phyloP scores from a whole-genome alignment of 768 basidiomycete species.

The Suillus discolor region DNA sequence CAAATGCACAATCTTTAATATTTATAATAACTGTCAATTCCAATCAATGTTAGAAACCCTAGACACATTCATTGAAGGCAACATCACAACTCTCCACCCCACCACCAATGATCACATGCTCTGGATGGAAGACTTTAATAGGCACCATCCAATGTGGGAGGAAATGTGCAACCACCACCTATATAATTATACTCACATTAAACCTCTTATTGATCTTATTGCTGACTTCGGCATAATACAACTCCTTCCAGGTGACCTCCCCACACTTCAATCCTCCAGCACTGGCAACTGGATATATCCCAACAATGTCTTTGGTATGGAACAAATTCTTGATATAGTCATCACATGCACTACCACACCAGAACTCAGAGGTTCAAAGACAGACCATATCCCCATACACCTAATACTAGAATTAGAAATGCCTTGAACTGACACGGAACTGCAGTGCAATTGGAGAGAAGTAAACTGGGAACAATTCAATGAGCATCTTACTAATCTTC shows the following conservation, averaged over 20 bases:
- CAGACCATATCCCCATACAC: neutral
- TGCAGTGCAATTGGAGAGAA: too few species aligned
- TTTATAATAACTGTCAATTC: too few species aligned
- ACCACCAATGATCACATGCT: neutral
- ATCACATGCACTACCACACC: neutral
- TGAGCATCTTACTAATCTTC: too few species aligned
- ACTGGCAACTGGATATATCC: neutral
- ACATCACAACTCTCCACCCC: too few species aligned
- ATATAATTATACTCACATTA: neutral
- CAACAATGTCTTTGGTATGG: neutral
- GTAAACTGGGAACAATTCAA: too few species aligned
- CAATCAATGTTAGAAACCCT: too few species aligned
- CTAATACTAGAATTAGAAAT: neutral
- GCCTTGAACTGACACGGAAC: rapidly evolving
- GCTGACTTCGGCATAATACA: neutral
- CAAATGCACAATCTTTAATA: too few species aligned
- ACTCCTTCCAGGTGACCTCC: neutral
- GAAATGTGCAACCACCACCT: rapidly evolving
- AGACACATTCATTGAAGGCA: too few species aligned
- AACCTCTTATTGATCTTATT: neutral
- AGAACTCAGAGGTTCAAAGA: neutral
- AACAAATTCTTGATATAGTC: neutral
- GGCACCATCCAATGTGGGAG: neutral
- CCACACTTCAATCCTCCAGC: neutral
- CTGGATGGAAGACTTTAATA: neutral